Conservation (phyloP, 768 basidiomycete species). For the Lentinula lateritia region DNA sequence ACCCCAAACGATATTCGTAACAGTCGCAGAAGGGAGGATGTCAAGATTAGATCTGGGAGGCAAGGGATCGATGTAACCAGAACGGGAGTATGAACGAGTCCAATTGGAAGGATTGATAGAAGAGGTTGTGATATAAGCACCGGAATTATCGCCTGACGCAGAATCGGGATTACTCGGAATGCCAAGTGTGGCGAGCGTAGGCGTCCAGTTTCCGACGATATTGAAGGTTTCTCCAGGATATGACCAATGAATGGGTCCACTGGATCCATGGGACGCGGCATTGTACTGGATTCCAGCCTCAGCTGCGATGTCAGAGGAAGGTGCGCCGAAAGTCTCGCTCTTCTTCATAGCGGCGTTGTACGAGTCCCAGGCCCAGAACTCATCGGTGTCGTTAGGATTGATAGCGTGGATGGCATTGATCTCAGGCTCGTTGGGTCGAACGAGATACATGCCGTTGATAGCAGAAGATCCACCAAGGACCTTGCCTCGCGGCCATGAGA, state of each 20-base stretch:
- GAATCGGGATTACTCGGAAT: slow-evolving; percentile 28
- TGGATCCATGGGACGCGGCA: slow-evolving; percentile 36
- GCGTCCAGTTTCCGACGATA: slow-evolving; percentile 38
- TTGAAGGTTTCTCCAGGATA: slow-evolving; percentile 24
- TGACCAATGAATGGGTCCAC: slow-evolving; percentile 32
- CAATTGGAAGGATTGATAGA: slow-evolving; percentile 30
- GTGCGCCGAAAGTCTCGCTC: slow-evolving; percentile 48
- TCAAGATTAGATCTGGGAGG: slow-evolving; percentile 59
- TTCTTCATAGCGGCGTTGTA: slow-evolving; percentile 37
- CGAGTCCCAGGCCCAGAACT: slow-evolving; percentile 38
- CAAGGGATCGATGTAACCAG: slow-evolving; percentile 54
- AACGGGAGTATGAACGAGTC: slow-evolving; percentile 54
- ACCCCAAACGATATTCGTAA: slow-evolving; percentile 45
- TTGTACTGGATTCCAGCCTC: slow-evolving; percentile 36
- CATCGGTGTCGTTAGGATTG: slow-evolving; percentile 25
- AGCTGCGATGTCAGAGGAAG: slow-evolving; percentile 28
- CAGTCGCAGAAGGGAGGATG: slow-evolving; percentile 55
- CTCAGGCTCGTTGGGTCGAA: slow-evolving; percentile 45
- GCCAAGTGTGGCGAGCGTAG: slow-evolving; percentile 29
- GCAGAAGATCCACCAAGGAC: slow-evolving; percentile 65
- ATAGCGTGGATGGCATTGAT: slow-evolving; percentile 36
- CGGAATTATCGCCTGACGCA: slow-evolving; percentile 33
- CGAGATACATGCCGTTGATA: slow-evolving; percentile 65
- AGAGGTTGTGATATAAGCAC: slow-evolving; percentile 10
- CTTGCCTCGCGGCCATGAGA: slow-evolving; percentile 63